phyloP scores from a whole-genome alignment of 495 filamentous ascomycete species.

The Sordaria brevicollis region DNA sequence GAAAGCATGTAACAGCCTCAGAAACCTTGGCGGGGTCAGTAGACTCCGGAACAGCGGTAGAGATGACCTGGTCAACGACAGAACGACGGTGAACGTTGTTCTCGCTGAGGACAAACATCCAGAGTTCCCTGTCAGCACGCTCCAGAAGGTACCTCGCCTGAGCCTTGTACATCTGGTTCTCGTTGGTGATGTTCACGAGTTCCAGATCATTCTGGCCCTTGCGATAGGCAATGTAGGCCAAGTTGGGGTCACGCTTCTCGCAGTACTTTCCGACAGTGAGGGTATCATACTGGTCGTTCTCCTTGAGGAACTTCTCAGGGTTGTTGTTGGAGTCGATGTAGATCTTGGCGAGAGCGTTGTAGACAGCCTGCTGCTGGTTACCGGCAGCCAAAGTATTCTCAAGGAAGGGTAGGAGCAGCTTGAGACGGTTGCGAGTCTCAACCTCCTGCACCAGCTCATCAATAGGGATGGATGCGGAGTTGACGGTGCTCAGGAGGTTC shows the following conservation, averaged over 20 bases:
- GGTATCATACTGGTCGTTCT: slow-evolving; percentile 95
- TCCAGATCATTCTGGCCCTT: slow-evolving; percentile 98
- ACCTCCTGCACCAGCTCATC: slow-evolving; percentile 94
- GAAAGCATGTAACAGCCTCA: slow-evolving; percentile 85
- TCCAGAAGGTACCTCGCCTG: slow-evolving; percentile 94
- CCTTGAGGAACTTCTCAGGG: slow-evolving; percentile 95
- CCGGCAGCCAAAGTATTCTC: slow-evolving; percentile 83
- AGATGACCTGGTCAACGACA: slow-evolving; percentile 91
- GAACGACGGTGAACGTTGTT: slow-evolving; percentile 93
- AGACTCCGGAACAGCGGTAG: slow-evolving; percentile 91
- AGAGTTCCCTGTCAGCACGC: slow-evolving; percentile 80
- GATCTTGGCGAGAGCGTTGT: slow-evolving; percentile 97
- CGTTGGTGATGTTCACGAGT: slow-evolving; percentile 94
- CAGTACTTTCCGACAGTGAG: slow-evolving; percentile 94
- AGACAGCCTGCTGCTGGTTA: slow-evolving; percentile 96
- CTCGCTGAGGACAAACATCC: slow-evolving; percentile 85
- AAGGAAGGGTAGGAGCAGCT: slow-evolving; percentile 92
- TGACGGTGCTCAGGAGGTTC: slow-evolving; percentile 78
- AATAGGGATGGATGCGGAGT: slow-evolving; percentile 78
- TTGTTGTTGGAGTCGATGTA: slow-evolving; percentile 99
- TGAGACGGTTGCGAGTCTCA: slow-evolving; percentile 88
- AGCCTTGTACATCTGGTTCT: slow-evolving; percentile 97
- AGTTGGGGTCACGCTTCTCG: slow-evolving; percentile 94
- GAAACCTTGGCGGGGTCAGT: slow-evolving; percentile 93
- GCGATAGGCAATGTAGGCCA: slow-evolving; percentile 88